Percentiles rank a stretch among this genome's conserved stretches.
These are phyloP conservation scores for Cyclotella kingstonii DNA, from an alignment of 108 stramenopile species.

Conservation along the genomic window DNA sequence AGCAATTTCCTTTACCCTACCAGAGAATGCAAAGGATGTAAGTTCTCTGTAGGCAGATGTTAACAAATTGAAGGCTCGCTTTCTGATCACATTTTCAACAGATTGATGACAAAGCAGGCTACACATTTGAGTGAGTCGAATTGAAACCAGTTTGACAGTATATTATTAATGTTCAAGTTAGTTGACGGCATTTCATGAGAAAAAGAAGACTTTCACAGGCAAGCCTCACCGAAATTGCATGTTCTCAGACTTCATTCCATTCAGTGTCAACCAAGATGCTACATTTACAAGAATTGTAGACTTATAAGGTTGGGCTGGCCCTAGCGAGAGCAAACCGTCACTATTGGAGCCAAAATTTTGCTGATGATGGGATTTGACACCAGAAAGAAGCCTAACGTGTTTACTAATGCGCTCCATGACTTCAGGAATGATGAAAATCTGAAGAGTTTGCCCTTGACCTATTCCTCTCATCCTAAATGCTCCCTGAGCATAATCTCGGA, in stretches of 20 bases:
- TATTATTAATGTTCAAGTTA: no score
- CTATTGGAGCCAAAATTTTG: slow-evolving; percentile 17
- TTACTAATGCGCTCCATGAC: slow-evolving; percentile 82
- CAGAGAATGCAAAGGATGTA: slow-evolving; percentile 83
- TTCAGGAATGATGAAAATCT: slow-evolving; percentile 91
- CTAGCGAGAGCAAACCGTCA: slow-evolving; percentile 57
- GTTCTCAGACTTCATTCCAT: slow-evolving; percentile 97
- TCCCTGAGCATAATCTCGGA: slow-evolving; percentile 96
- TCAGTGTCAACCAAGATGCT: slow-evolving; percentile 95
- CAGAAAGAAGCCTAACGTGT: slow-evolving; percentile 42
- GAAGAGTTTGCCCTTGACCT: slow-evolving; percentile 91
- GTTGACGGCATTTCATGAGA: no score
- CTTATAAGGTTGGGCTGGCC: slow-evolving; percentile 24
- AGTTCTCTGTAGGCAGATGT: slow-evolving; percentile 73
- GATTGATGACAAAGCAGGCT: slow-evolving; percentile 79
- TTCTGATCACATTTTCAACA: slow-evolving; percentile 93
- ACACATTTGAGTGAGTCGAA: not conserved
- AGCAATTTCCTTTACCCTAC: slow-evolving; percentile 78
- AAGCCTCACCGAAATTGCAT: slow-evolving; percentile 90
- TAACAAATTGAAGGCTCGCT: slow-evolving; percentile 83
- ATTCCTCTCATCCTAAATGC: slow-evolving; percentile 97
- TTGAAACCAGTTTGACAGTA: no score
- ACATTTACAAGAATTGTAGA: slow-evolving; percentile 83
- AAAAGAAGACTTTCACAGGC: no score
- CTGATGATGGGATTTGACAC: slow-evolving; percentile 23